Evolutionary conservation across 2,329 filamentous ascomycete genomes (phyloP).

Genomic region (Helotiales sp.): DNA sequence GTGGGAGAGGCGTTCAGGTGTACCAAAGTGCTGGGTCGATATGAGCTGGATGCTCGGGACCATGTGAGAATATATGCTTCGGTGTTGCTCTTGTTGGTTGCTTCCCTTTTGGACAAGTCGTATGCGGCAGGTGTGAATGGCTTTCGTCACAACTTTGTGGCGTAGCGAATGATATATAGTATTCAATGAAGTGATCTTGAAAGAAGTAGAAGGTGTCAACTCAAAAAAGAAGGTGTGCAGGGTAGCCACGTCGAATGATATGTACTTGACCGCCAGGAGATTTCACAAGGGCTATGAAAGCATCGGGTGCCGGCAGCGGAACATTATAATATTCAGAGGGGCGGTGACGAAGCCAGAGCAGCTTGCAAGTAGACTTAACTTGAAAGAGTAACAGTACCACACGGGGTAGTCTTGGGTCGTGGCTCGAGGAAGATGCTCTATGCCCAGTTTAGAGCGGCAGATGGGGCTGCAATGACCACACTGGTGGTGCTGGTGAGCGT

Average conservation of each 20-base stretch:
- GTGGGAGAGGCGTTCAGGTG: not conserved
- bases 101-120: not conserved
- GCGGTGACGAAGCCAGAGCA: constrained; percentile 26
- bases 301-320: constrained; percentile 23
- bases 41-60: constrained; percentile 16
- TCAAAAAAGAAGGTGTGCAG: constrained; percentile 6
- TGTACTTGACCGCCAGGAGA: constrained; percentile 24
- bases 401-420: constrained; percentile 13
- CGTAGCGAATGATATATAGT: constrained; percentile 1
- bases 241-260: constrained; percentile 13
- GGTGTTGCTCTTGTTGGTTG: not conserved
- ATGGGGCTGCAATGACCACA: not conserved
- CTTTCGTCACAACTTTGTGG: not conserved
- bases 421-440: constrained; percentile 7
- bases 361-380: constrained; percentile 2
- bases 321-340: constrained; percentile 22
- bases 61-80: constrained; percentile 22
- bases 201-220: not conserved
- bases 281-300: constrained; percentile 15
- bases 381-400: constrained; percentile 5
- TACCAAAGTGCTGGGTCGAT: constrained; percentile 3
- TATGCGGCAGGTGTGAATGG: not conserved
- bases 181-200: not conserved
- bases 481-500: not conserved
- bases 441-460: not conserved